phyloP scores from a whole-genome alignment of 805 yeast genomes.

The Zygoascus bituminiphila region DNA sequence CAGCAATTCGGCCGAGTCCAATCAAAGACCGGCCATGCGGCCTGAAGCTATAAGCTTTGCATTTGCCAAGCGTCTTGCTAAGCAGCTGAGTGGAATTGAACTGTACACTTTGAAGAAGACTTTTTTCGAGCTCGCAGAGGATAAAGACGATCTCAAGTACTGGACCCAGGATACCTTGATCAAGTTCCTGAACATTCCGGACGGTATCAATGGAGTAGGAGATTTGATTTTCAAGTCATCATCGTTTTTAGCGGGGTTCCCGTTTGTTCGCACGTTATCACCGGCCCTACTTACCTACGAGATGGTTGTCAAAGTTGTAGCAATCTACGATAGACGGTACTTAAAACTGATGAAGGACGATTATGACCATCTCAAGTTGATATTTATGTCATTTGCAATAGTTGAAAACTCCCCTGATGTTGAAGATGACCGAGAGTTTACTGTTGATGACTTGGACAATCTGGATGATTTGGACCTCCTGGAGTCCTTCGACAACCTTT shows the following conservation, averaged over 20 bases:
- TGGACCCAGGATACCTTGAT: constrained; percentile 23
- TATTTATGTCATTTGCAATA: constrained; percentile 41
- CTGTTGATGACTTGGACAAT: constrained; percentile 17
- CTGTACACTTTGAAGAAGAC: constrained; percentile 25
- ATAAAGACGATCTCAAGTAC: constrained; percentile 14
- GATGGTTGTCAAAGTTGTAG: constrained; percentile 38
- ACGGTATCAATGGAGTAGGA: constrained; percentile 25
- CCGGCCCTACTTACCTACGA: constrained; percentile 30
- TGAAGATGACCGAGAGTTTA: not conserved
- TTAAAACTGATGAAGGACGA: constrained; percentile 30
- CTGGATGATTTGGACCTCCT: constrained; percentile 26
- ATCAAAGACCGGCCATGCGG: constrained; percentile 5
- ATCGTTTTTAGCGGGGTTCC: constrained; percentile 40
- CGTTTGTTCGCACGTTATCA: constrained; percentile 35
- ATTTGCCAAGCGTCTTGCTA: constrained; percentile 30
- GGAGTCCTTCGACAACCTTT: constrained; percentile 36
- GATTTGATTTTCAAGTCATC: constrained; percentile 35
- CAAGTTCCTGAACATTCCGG: constrained; percentile 31
- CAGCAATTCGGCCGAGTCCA: not conserved
- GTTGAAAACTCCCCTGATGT: constrained; percentile 5
- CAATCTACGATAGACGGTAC: constrained; percentile 39
- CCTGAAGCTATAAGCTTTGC: constrained; percentile 22
- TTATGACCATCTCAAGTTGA: constrained; percentile 36
- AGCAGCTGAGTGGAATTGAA: constrained; percentile 30
- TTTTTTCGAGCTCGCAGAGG: constrained; percentile 16